Conservation (phyloP, 2,329 filamentous ascomycete genomes). For the Proliferodiscus dingleyae region DNA sequence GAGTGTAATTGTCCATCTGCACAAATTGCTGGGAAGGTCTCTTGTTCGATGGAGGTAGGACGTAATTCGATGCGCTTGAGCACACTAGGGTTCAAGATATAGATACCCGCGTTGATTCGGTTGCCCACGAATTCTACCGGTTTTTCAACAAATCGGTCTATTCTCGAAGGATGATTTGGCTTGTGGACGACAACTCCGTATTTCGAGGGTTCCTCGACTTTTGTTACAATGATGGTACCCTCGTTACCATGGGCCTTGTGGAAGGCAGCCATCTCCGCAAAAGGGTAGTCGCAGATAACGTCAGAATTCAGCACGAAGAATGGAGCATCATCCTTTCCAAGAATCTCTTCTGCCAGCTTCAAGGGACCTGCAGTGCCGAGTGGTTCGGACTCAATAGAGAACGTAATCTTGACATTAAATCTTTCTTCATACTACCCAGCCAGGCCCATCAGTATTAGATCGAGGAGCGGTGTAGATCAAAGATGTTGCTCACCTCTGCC, state of each 20-base stretch:
- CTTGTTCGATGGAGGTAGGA: conserved; percentile 96
- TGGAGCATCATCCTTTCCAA: conserved; percentile 87
- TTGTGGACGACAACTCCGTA: conserved; percentile 99
- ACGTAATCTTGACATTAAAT: conserved; percentile 93
- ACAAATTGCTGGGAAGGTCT: conserved; percentile 94
- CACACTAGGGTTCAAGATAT: conserved; percentile 92
- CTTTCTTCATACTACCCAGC: conserved; percentile 72
- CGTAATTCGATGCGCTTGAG: conserved; percentile 90
- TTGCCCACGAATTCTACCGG: conserved; percentile 98
- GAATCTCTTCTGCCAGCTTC: conserved; percentile 88
- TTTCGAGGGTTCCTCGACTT: conserved; percentile 98
- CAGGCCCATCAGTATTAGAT: conserved; percentile 14
- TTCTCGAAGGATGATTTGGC: conserved; percentile 81
- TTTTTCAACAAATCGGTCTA: conserved; percentile 99
- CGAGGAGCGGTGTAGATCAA: neutral
- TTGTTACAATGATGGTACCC: conserved; percentile 96
- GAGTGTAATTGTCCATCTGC: conserved; percentile 88
- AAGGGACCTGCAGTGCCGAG: conserved; percentile 91
- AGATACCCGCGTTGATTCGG: conserved; percentile 97
- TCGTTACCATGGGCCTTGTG: conserved; percentile 91
- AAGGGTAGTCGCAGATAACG: conserved; percentile 96
- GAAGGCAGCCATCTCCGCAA: conserved; percentile 83
- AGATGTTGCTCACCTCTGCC: conserved; percentile 65
- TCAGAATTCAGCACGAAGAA: conserved; percentile 99
- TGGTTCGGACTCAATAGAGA: conserved; percentile 94